These are phyloP conservation scores for Ilyonectria robusta DNA, from an alignment of 2,329 filamentous ascomycete species.

Conservation along the genomic window DNA sequence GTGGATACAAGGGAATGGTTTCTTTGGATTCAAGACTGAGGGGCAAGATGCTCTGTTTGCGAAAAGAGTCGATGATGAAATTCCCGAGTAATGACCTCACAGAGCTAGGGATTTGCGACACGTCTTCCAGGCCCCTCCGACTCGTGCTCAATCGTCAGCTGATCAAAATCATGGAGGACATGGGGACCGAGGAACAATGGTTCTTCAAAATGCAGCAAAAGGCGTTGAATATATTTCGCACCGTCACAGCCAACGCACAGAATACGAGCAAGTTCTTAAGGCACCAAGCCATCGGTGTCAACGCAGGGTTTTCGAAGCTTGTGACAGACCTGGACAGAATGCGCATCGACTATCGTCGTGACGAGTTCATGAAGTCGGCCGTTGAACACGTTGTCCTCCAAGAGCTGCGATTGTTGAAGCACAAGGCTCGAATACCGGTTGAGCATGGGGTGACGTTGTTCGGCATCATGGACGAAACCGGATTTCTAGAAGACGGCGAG, in stretches of 20 bases:
- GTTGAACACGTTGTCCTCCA: slow-evolving; percentile 80
- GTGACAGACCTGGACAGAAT: slow-evolving; percentile 71
- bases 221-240: slow-evolving; percentile 73
- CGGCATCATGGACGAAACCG: slow-evolving; percentile 88
- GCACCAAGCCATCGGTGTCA: slow-evolving; percentile 71
- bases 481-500: slow-evolving; percentile 74
- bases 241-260: slow-evolving; percentile 68
- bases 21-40: slow-evolving; percentile 74
- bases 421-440: slow-evolving; percentile 82
- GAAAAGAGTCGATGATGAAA: slow-evolving; percentile 83
- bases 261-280: slow-evolving; percentile 79
- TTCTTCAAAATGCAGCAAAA: slow-evolving; percentile 76
- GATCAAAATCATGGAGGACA: slow-evolving; percentile 90
- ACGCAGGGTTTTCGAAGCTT: slow-evolving; percentile 72
- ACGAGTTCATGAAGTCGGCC: slow-evolving; percentile 78
- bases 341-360: slow-evolving; percentile 75
- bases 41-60: slow-evolving; percentile 72
- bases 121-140: slow-evolving; percentile 75
- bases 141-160: slow-evolving; percentile 83
- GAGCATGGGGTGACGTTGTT: slow-evolving; percentile 81
- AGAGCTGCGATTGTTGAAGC: slow-evolving; percentile 81
- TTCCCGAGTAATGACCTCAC: slow-evolving; percentile 70
- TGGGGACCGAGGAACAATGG: slow-evolving; percentile 69
- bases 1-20: slow-evolving; percentile 84
- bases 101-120: slow-evolving; percentile 80